Evolutionary conservation across 345 rosid species (phyloP), one percentile per base, ranked within the genome.

Genomic region (Luvunga scandens): DNA sequence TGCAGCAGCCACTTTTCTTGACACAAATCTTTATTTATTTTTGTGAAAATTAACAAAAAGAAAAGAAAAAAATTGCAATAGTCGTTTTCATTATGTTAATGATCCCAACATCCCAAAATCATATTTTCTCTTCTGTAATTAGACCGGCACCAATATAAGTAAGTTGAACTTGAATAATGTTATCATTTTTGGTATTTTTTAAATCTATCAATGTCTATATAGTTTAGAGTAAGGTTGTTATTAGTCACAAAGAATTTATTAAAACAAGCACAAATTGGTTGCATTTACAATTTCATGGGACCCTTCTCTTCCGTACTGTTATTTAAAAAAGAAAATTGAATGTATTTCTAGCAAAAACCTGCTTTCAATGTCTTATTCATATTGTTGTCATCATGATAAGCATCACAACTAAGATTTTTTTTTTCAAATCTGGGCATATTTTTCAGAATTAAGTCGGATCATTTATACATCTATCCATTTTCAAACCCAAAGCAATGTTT

Each of bases 391-490:
- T 25, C 28, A 42, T 38, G 30, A 21, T 13, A 9, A 45, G 0
- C 27, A n/a, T 69, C 14, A n/a, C n/a, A n/a, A n/a, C 10, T 42
- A 42, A 42, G 14, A 9, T 39, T 39, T 1, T 39, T 38, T 42
- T 36, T 42, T 42, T 45, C 0, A 12, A 45, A 45, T 45, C 0
- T 13, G 13, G 3, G 3, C 1, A 42, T 42, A 42, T 42, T 42
- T 42, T 42, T 42, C 0, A 42, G 12, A 42, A 42, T 42, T 2
- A 0, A 42, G 48, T 12, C 48, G 16, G 4, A 42, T 12, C 48
- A 0, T 42, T 42, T 42, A 12, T 42, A 8, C n/a, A n/a, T n/a
- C n/a, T 10, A 42, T 10, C 48, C 16, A 42, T 10, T 42, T 42
- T 42, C 48, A 42, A 42, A 12, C 50, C 13, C 50, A 45, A 1